A percentile compares a stretch with the other conserved stretches of the same genome.
Conservation (phyloP, 1,139 yeast species). For the Candida pseudoviswanathii region DNA sequence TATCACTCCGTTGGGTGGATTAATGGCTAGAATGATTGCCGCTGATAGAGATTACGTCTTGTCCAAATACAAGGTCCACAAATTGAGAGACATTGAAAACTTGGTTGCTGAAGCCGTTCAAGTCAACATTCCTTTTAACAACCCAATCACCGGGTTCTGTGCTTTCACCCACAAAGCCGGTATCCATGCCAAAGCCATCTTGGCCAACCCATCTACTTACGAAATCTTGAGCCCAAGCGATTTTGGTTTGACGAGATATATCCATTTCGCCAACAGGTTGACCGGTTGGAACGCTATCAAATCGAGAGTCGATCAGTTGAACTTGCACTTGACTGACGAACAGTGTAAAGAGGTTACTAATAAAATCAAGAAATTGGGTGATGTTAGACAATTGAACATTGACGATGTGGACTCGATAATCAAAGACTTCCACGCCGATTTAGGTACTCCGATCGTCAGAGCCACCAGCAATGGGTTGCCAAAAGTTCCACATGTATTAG, state of each 20-base stretch:
- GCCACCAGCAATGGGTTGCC: slow-evolving; percentile 12
- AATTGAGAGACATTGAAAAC: slow-evolving; percentile 93
- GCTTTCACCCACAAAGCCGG: slow-evolving; percentile 99
- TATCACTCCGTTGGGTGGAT: slow-evolving; percentile 95
- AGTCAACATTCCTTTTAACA: slow-evolving; percentile 96
- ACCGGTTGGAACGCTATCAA: slow-evolving; percentile 99
- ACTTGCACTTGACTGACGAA: slow-evolving; percentile 84
- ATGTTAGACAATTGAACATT: slow-evolving; percentile 89
- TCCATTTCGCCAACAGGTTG: slow-evolving; percentile 95
- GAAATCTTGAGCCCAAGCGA: slow-evolving; percentile 94
- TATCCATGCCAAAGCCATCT: slow-evolving; percentile 97
- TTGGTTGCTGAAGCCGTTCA: slow-evolving; percentile 97
- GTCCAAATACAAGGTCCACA: slow-evolving; percentile 93
- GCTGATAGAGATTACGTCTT: slow-evolving; percentile 96
- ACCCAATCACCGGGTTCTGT: slow-evolving; percentile 98
- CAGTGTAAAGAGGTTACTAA: slow-evolving; percentile 94
- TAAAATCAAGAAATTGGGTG: slow-evolving; percentile 93
- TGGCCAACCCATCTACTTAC: slow-evolving; percentile 97
- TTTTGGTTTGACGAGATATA: slow-evolving; percentile 92
- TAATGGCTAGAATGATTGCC: slow-evolving; percentile 99
- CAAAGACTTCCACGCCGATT: slow-evolving; percentile 84
- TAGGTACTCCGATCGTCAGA: slow-evolving; percentile 35
- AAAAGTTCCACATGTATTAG: slow-evolving; percentile 15
- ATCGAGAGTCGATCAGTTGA: slow-evolving; percentile 96
- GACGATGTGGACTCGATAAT: slow-evolving; percentile 98